Percentiles rank a stretch among this genome's conserved stretches.
These are phyloP conservation scores for Fusarium penzigii DNA, from an alignment of 2,329 filamentous ascomycete genomes.

Conservation along the genomic window DNA sequence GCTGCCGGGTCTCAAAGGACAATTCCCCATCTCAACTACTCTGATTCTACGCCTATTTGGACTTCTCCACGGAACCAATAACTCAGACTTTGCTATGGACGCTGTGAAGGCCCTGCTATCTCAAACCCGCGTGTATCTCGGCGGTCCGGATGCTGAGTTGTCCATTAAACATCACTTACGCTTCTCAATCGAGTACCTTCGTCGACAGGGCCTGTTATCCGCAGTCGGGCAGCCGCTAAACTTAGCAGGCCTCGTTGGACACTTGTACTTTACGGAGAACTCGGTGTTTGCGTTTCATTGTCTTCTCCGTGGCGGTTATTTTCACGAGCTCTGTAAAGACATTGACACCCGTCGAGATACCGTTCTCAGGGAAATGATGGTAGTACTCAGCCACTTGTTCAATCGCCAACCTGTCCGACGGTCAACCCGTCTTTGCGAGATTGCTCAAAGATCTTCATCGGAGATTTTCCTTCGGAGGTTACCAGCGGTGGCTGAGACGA, in stretches of 20 bases:
- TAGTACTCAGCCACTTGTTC: slow-evolving; percentile 72
- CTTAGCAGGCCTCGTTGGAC: slow-evolving; percentile 69
- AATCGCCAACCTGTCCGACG: slow-evolving; percentile 55
- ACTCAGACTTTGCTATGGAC: slow-evolving; percentile 60
- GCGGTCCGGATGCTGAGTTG: slow-evolving; percentile 66
- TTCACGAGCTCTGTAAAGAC: slow-evolving; percentile 60
- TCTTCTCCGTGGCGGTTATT: slow-evolving; percentile 70
- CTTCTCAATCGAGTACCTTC: slow-evolving; percentile 79
- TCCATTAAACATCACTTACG: slow-evolving; percentile 74
- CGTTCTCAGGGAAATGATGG: slow-evolving; percentile 61
- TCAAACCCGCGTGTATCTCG: slow-evolving; percentile 69
- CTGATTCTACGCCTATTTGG: slow-evolving; percentile 69
- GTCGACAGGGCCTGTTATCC: slow-evolving; percentile 67
- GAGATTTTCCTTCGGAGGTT: slow-evolving; percentile 66
- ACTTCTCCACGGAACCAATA: slow-evolving; percentile 65
- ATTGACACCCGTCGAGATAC: slow-evolving; percentile 51
- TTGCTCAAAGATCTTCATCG: slow-evolving; percentile 60
- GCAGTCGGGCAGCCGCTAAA: slow-evolving; percentile 65
- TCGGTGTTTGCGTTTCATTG: slow-evolving; percentile 76
- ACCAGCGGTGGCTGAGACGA: slow-evolving; percentile 55
- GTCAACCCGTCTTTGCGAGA: slow-evolving; percentile 45
- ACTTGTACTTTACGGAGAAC: slow-evolving; percentile 77
- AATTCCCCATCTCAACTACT: slow-evolving; percentile 76
- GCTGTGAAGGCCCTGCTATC: slow-evolving; percentile 68
- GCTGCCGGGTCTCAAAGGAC: slow-evolving; percentile 72